Evolutionary conservation across 2,329 filamentous ascomycete genomes (phyloP), one percentile per base, ranked within the genome.

Genomic region (Botrytis squamosa): DNA sequence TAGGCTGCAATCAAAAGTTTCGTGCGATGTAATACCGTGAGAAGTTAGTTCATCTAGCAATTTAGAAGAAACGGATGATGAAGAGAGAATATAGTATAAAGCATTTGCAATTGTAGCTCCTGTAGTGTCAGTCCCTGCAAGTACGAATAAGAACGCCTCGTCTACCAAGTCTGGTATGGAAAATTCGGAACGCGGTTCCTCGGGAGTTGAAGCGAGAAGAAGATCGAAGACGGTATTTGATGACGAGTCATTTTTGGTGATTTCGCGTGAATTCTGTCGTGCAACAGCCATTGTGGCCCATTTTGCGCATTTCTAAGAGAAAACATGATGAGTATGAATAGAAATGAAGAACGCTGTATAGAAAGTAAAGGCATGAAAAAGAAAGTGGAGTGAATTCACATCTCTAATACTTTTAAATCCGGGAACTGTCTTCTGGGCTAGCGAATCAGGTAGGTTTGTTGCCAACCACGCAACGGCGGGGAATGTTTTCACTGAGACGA

Each of bases 321-420:
- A 44, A 7, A 22, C 10, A 0, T 52, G 22, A 3, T 68, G 14
- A 55, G 65, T 22, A 16, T 29, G 44, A 40, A 55, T 14, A 0
- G 0, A 16, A 22, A 38, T 16, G 2, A 55, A 55, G 16, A 16
- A n/a, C 2, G 3, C 0, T n/a, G 12, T 1, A n/a, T 55, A 29
- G 12, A 2, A 22, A 10, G 18, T 14, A n/a, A 10, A n/a, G 3
- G n/a, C 4, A 20, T 12, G 2, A 25, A 40, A 7, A 12, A 25
- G 29, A n/a, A n/a, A 25, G 0, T 38, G 44, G 10, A n/a, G 12
- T n/a, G 20, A 40, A 36, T 6, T 67, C 29, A 68, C 46, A 55
- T 57, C 33, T 68, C 25, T 68, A 36, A 57, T 40, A 2, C 5
- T 22, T 55, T 40, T 68, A 5, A 68, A 55, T 8, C 46, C 65